Evolutionary conservation across 306 rosid genomes (phyloP).

Genomic region (Cicer cuneatum): DNA sequence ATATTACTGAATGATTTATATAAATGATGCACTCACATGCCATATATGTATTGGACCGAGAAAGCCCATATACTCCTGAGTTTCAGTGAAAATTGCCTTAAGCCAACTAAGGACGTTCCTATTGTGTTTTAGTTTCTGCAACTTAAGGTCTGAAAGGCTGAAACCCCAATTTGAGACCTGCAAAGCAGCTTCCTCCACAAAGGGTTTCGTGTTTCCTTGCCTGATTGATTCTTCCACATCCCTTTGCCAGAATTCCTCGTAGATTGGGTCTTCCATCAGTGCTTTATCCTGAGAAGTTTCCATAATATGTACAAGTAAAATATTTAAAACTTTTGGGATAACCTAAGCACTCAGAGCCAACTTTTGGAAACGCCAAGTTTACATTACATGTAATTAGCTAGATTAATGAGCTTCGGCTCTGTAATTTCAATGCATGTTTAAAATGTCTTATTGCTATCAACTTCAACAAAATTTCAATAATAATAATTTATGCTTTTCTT

Average conservation of each 20-base stretch:
- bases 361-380: conserved; percentile 31
- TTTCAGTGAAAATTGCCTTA: conserved; percentile 68
- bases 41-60: conserved; percentile 97
- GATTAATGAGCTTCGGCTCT: conserved; percentile 16
- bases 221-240: conserved; percentile 95
- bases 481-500: not conserved
- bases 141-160: conserved; percentile 84
- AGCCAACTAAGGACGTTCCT: conserved; percentile 69
- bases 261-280: conserved; percentile 85
- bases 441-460: conserved; percentile 23
- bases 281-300: conserved; percentile 77
- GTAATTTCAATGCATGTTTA: conserved; percentile 12
- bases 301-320: conserved; percentile 18
- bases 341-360: conserved; percentile 20
- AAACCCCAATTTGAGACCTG: conserved; percentile 97
- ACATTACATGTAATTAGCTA: conserved; percentile 9
- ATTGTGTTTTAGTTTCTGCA: conserved; percentile 70
- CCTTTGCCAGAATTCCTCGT: conserved; percentile 98
- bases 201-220: conserved; percentile 76
- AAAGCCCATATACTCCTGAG: conserved; percentile 77
- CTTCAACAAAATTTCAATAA: conserved; percentile 22
- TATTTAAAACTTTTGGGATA: conserved; percentile 22
- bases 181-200: conserved; percentile 87
- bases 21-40: conserved; percentile 73
- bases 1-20: conserved; percentile 25